These are phyloP conservation scores for Puccinellia tenuiflora DNA, from an alignment of 176 grass and related monocot species.

Conservation along the genomic window DNA sequence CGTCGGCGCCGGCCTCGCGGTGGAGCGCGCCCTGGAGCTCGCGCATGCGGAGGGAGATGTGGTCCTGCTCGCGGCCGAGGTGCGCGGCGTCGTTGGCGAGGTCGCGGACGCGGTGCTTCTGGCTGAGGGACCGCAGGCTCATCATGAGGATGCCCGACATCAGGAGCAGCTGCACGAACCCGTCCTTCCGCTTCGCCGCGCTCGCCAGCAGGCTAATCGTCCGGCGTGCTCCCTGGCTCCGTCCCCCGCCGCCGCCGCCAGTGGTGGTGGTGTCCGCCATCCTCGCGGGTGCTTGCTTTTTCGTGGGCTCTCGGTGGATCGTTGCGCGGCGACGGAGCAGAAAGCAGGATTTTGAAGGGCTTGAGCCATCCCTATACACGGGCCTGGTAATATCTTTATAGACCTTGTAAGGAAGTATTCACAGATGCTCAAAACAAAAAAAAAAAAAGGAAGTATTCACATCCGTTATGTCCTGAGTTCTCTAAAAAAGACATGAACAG, in stretches of 20 bases:
- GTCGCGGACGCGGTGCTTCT: conserved; percentile 79
- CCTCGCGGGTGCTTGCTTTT: not conserved
- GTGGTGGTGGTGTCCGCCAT: conserved; percentile 21
- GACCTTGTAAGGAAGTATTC: too few species aligned
- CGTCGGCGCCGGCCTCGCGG: conserved; percentile 55
- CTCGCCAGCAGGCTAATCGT: conserved; percentile 42
- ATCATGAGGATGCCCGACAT: conserved; percentile 86
- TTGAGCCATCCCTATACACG: too few species aligned
- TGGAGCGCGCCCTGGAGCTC: conserved; percentile 59
- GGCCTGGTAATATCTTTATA: too few species aligned
- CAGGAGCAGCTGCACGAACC: conserved; percentile 79
- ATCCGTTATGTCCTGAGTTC: too few species aligned
- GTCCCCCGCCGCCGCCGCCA: not conserved
- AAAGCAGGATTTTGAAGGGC: too few species aligned
- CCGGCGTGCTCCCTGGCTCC: not conserved
- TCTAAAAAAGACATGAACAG: too few species aligned
- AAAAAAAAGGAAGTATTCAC: too few species aligned
- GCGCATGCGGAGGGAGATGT: conserved; percentile 43
- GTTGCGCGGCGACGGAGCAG: not conserved
- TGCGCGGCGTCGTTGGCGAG: conserved; percentile 65
- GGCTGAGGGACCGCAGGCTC: conserved; percentile 63
- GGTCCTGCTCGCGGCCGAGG: conserved; percentile 52
- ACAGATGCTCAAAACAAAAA: too few species aligned
- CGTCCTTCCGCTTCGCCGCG: conserved; percentile 70
- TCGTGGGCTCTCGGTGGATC: not conserved